Base-by-base conservation (phyloP, 2,329 filamentous ascomycete species). In the Neonectria sp. region DNA sequence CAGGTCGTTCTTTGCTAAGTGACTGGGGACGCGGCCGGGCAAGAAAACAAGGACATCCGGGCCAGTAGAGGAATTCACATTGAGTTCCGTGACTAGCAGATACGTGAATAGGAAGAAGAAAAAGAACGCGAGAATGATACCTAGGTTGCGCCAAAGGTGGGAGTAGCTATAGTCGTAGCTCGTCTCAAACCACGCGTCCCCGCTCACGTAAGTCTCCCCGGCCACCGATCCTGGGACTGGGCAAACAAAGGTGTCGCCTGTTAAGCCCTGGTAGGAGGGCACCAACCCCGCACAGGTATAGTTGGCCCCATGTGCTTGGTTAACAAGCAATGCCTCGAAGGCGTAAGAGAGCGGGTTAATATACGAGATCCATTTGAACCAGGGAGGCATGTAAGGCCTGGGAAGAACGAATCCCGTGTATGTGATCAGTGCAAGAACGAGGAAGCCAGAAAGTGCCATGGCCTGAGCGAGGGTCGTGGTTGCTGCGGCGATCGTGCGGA, bases 401-500 rank as follows among this genome's bases (percentile, higher is more conserved):
- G 79, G 46, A 4, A 60, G 60, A 21, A 55, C 53, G 46, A 66
- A 66, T n/a, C 63, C 61, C 3, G 61, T 59, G 37, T 64, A 64
- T 29, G 48, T 57, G 24, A 64, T 46, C 21, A 92, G 83, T 25
- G 86, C 85, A 25, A 92, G 77, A 31, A 91, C 86, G 62, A 89
- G 67, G 1, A 89, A 79, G 29, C 85, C 85, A 0, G 86, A 81
- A 4, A 85, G 75, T 2, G 82, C 81, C 81, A 89, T 84, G 7
- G 87, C 86, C 71, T 89, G 86, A 0, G 87, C 85, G 1, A 89
- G 81, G 0, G 91, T 92, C 56, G 88, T 86, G 4, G 92, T 93
- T 2, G 91, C 79, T 0, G 91, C 89, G 0, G 89, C 92, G 71
- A 95, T 89, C 0, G 89, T 92, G 45, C 92, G 86, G 84, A 95